A percentile compares a stretch with the other conserved stretches of the same genome.
phyloP scores from a whole-genome alignment of 2,329 filamentous ascomycete genomes.

The Aspergillus tubingensis region DNA sequence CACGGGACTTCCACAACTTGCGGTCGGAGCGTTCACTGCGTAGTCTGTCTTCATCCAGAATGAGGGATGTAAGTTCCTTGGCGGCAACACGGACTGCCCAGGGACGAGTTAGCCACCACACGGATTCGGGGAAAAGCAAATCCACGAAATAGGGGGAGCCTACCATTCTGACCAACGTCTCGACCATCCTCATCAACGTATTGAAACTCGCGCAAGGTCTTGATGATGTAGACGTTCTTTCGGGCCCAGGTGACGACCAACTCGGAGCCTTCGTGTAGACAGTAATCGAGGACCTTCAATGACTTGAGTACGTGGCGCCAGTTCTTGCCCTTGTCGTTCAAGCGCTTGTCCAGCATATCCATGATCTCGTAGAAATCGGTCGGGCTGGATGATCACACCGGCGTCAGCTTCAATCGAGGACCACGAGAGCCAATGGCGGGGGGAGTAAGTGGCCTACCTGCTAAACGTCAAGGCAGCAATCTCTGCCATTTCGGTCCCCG shows the following conservation, averaged over 20 bases:
- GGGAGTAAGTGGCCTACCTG: slow-evolving; percentile 64
- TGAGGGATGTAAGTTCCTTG: slow-evolving; percentile 89
- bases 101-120: slow-evolving; percentile 11
- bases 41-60: slow-evolving; percentile 90
- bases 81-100: slow-evolving; percentile 83
- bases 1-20: slow-evolving; percentile 94
- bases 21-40: slow-evolving; percentile 87
- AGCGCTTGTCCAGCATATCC: slow-evolving; percentile 97
- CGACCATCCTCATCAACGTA: slow-evolving; percentile 94
- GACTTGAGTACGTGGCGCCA: slow-evolving; percentile 98
- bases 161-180: slow-evolving; percentile 96
- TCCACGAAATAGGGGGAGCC: slow-evolving; percentile 31
- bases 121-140: background rate
- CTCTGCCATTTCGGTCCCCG: slow-evolving; percentile 97
- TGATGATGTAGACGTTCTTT: slow-evolving; percentile 98
- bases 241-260: slow-evolving; percentile 96
- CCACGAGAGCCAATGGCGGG: background rate
- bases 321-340: slow-evolving; percentile 99
- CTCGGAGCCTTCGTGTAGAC: slow-evolving; percentile 94
- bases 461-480: slow-evolving; percentile 98
- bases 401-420: background rate
- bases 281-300: slow-evolving; percentile 96
- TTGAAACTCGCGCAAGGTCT: slow-evolving; percentile 94
- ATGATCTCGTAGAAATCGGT: slow-evolving; percentile 99
- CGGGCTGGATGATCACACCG: slow-evolving; percentile 59